Evolutionary conservation across 768 basidiomycete genomes (phyloP).

Genomic region (Postia placenta): DNA sequence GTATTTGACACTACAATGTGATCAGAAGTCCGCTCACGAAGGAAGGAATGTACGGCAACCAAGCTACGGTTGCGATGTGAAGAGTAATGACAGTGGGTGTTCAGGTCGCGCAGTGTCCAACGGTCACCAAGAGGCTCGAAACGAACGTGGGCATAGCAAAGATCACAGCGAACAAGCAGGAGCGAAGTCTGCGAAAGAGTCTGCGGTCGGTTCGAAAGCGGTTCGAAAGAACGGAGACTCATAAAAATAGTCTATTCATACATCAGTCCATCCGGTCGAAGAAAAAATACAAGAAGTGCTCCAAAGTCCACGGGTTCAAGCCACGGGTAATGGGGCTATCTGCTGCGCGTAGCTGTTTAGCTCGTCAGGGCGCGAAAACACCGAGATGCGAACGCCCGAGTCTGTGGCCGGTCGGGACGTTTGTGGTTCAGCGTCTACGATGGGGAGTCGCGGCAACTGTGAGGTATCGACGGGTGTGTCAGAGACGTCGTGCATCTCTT

Average conservation of each 20-base stretch:
- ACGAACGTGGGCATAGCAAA: not conserved
- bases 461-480: not conserved
- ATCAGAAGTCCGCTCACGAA: not conserved
- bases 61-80: not conserved
- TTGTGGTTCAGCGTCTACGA: no score
- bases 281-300: not conserved
- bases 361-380: not conserved
- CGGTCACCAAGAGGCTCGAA: not conserved
- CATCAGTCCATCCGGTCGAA: not conserved
- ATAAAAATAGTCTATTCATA: not conserved
- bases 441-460: not conserved
- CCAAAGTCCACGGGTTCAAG: not conserved
- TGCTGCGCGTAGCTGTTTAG: not conserved
- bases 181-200: not conserved
- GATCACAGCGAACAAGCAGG: not conserved
- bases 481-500: slow-evolving; percentile 15
- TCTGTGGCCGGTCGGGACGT: not conserved
- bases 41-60: not conserved
- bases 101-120: not conserved
- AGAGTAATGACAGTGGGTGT: not conserved
- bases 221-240: not conserved
- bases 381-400: slow-evolving; percentile 1
- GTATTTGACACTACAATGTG: not conserved
- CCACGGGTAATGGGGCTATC: not conserved
- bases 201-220: not conserved